Base-by-base conservation (phyloP, 129 eudicot genomes). In the Calendula officinalis region DNA sequence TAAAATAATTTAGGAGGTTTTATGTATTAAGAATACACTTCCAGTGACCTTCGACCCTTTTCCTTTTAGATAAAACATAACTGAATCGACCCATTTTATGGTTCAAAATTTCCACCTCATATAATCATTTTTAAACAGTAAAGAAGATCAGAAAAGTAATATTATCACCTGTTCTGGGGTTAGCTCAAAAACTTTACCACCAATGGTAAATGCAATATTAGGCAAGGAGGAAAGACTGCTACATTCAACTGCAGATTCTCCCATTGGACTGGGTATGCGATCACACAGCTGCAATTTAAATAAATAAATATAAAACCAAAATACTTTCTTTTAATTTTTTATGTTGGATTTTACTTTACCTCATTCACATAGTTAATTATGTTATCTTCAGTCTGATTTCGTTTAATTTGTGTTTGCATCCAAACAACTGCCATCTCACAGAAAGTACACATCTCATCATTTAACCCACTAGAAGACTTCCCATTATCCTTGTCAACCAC, bases 351-450 rank as follows among this genome's bases (percentile, higher is more conserved):
- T 40, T 42, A 61, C 47, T 77, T 55, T 71, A 86, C 99, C 87
- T 89, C 68, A 52, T 89, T 89, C 66, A 85, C 80, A 76, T 94
- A 86, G 72, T 89, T 75, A 45, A 94, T 54, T 64, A 94, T 94
- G 68, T 37, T 74, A 11, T 88, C 99, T 82, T 83, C 78, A 16
- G 98, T 82, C 74, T 87, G 59, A 45, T 91, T 91, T 55, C 60
- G 77, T 67, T 66, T 82, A 15, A 91, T 62, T 61, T 87, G 86
- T 49, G 75, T 87, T 77, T 84, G 96, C 83, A 87, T 78, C 98
- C 98, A 91, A 39, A 91, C 90, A 73, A 91, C 98, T 27, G 94
- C 80, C 98, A 91, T 87, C 76, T 87, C 80, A 54, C 96, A 91
- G 53, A 82, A 84, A 34, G 86, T 78, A 68, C 98, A 91, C 83